These are phyloP conservation scores for Pythium insidiosum DNA, from an alignment of 352 stramenopile species.

Conservation along the genomic window DNA sequence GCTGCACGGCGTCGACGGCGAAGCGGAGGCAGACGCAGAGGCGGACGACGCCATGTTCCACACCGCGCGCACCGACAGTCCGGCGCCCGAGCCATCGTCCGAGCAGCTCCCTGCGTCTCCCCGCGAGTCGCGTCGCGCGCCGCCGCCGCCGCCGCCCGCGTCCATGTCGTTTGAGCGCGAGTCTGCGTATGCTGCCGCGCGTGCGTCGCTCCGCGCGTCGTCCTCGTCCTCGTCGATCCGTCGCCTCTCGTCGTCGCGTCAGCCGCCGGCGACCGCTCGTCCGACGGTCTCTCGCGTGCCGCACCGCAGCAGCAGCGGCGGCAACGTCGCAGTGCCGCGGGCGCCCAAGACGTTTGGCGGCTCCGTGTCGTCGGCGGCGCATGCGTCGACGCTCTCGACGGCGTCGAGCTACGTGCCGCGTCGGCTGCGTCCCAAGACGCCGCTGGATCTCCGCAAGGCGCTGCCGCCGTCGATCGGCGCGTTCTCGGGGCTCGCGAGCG, in stretches of 20 bases:
- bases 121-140: too few relatives aligned
- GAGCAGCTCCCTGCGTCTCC: too few relatives aligned
- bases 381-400: not conserved
- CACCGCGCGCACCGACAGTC: too few relatives aligned
- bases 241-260: not conserved
- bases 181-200: too few relatives aligned
- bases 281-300: slow-evolving; percentile 2
- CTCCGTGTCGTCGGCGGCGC: not conserved
- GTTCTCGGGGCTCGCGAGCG: slow-evolving; percentile 49
- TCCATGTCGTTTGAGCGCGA: too few relatives aligned
- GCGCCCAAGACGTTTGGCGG: slow-evolving; percentile 1
- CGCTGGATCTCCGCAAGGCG: slow-evolving; percentile 41
- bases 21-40: too few relatives aligned
- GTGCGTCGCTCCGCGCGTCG: too few relatives aligned
- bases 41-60: too few relatives aligned
- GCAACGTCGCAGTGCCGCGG: not conserved
- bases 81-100: too few relatives aligned
- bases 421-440: slow-evolving; percentile 30
- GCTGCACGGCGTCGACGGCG: too few relatives aligned
- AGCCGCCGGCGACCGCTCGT: slow-evolving; percentile 11
- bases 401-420: slow-evolving; percentile 10
- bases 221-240: too few relatives aligned
- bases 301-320: not conserved
- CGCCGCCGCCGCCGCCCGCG: too few relatives aligned
- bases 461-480: slow-evolving; percentile 53